Base-by-base conservation (phyloP, 306 rosid genomes). In the Dicorynia guianensis region DNA sequence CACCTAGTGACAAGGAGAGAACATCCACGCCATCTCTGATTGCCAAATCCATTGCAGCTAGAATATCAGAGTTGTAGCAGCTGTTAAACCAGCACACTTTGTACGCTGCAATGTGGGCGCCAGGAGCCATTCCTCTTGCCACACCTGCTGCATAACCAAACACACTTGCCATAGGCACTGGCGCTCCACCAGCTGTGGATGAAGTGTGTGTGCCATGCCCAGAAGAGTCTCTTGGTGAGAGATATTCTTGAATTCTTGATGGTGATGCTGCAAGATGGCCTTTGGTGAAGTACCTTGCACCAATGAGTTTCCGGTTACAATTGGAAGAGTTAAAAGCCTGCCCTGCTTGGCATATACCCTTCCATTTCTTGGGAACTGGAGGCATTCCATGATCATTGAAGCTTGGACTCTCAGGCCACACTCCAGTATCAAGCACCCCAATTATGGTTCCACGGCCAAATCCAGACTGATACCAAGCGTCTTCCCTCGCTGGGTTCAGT, bases 391-490 rank as follows among this genome's bases (percentile, higher is more conserved):
- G 67, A 46, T 89, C 94, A 18, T 66, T 19, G 61, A 89, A 87
- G 84, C 94, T 87, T 4, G 92, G 92, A 80, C 87, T 85, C 63
- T 89, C 95, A 1, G 90, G 95, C 92, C 92, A 87, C 60, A 89
- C 90, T 74, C 95, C 92, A 0, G 92, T 89, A 39, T 87, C 95
- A 42, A 89, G 90, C 19, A 89, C 79, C 5, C 95, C 95, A 72
- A 89, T 84, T 48, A 89, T 87, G 5, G 83, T 70, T 64, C 95
- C 88, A 14, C 79, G 75, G 8, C 92, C 95, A 66, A 83, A 79
- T 5, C 75, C 55, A 7, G 92, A 85, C 34, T 74, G 86, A 18
- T 63, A 58, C 92, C 90, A 83, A 67, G 84, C 79, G 56, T 85
- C 70, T 42, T 65, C 76, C 59, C 59, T 80, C 8, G 72, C 5